Conservation (phyloP, 2,329 filamentous ascomycete genomes). For the Monilinia vaccinii-corymbosi region DNA sequence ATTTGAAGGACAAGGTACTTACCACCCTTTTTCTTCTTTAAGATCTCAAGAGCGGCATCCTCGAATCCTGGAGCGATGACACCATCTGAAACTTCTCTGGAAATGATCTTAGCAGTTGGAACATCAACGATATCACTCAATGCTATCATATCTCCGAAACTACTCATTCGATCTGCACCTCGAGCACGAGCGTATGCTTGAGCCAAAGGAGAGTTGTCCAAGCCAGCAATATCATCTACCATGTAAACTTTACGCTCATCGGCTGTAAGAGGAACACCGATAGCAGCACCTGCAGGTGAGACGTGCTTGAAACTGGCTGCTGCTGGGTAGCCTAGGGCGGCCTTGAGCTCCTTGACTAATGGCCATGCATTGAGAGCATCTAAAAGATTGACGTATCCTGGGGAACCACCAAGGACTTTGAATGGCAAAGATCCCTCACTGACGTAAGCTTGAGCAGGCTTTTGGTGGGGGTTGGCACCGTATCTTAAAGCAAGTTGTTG, state of each 20-base stretch:
- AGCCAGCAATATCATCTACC: slow-evolving; percentile 86
- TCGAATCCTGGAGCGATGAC: slow-evolving; percentile 87
- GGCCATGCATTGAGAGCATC: slow-evolving; percentile 97
- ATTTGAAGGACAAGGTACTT: slow-evolving; percentile 96
- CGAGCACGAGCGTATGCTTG: slow-evolving; percentile 94
- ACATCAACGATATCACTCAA: slow-evolving; percentile 86
- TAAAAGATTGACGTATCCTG: slow-evolving; percentile 95
- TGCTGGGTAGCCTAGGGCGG: slow-evolving; percentile 77
- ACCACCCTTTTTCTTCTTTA: slow-evolving; percentile 97
- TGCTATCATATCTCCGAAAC: slow-evolving; percentile 93
- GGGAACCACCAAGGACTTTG: slow-evolving; percentile 81
- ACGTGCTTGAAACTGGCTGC: slow-evolving; percentile 99
- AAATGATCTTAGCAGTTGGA: slow-evolving; percentile 93
- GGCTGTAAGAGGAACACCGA: slow-evolving; percentile 76
- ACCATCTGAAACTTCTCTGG: slow-evolving; percentile 94
- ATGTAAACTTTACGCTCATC: slow-evolving; percentile 97
- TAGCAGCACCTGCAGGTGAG: slow-evolving; percentile 89
- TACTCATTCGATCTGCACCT: slow-evolving; percentile 96
- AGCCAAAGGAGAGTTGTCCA: slow-evolving; percentile 77
- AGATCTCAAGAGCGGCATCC: slow-evolving; percentile 75
- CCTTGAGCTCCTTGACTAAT: slow-evolving; percentile 89
- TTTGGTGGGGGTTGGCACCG: slow-evolving; percentile 96
- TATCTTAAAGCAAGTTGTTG: slow-evolving; percentile 86
- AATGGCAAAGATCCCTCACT: slow-evolving; percentile 73
- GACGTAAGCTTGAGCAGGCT: slow-evolving; percentile 81